These are phyloP conservation scores for Euptelea pleiosperma DNA, from an alignment of 164 flowering plant species.

Conservation along the genomic window DNA sequence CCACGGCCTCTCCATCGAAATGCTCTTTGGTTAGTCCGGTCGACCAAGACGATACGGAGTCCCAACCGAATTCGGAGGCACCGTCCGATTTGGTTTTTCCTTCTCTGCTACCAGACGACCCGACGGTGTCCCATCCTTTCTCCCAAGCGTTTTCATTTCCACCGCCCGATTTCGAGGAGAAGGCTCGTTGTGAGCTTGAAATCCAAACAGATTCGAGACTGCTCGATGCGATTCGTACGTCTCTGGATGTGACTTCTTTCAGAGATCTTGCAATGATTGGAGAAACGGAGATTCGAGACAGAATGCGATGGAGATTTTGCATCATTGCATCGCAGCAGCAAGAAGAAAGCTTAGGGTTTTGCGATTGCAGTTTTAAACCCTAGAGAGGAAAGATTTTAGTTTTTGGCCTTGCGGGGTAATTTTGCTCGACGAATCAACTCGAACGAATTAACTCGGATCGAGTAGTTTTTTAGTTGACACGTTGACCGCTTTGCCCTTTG, in stretches of 20 bases:
- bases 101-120: not conserved
- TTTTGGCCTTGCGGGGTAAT: too few species aligned
- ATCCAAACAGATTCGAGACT: not conserved
- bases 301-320: slow-evolving; percentile 18
- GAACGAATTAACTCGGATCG: too few species aligned
- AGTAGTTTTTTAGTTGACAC: too few species aligned
- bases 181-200: slow-evolving; percentile 11
- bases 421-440: too few species aligned
- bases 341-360: not conserved
- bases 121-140: slow-evolving; percentile 16
- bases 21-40: slow-evolving; percentile 77
- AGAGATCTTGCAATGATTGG: slow-evolving; percentile 4
- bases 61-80: slow-evolving; percentile 47
- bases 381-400: too few species aligned
- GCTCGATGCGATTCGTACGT: slow-evolving; percentile 3
- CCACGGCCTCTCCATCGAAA: slow-evolving; percentile 67
- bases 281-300: slow-evolving; percentile 1
- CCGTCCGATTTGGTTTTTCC: slow-evolving; percentile 17
- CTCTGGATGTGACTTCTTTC: slow-evolving; percentile 12
- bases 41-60: slow-evolving; percentile 62
- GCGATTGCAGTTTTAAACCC: not conserved
- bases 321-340: slow-evolving; percentile 9
- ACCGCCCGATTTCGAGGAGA: slow-evolving; percentile 29
- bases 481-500: too few species aligned
- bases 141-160: slow-evolving; percentile 18